A percentile compares a stretch with the other conserved stretches of the same genome.
Evolutionary conservation across 352 stramenopile genomes (phyloP).

Genomic region (Phytophthora syringae): DNA sequence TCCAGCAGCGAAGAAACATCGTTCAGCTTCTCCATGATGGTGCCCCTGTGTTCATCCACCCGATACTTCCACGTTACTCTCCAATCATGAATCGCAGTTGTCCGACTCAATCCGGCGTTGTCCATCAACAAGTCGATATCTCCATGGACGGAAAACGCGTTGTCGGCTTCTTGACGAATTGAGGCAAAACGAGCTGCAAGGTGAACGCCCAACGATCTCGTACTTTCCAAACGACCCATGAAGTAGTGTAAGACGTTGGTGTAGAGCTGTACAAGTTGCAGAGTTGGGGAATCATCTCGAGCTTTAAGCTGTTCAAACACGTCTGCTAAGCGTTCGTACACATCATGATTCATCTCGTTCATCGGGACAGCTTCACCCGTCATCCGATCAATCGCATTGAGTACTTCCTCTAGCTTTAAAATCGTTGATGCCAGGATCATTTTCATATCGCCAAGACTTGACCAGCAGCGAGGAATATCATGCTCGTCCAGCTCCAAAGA

Average conservation of each 20-base stretch:
- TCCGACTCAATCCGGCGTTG: neutral
- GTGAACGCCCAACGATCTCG: neutral
- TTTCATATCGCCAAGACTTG: neutral
- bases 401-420: too few species aligned
- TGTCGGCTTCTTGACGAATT: constrained; percentile 10
- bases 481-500: neutral
- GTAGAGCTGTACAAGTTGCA: neutral
- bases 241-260: too few species aligned
- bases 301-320: constrained; percentile 12
- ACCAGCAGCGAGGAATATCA: neutral
- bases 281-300: neutral
- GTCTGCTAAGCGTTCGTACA: constrained; percentile 12
- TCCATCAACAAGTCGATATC: constrained; percentile 11
- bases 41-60: constrained; percentile 1
- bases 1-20: constrained; percentile 2
- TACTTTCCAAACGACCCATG: neutral
- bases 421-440: too few species aligned
- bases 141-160: constrained; percentile 9
- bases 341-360: constrained; percentile 9
- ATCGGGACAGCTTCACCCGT: too few species aligned
- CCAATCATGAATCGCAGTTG: constrained; percentile 1
- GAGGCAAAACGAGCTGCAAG: constrained; percentile 8
- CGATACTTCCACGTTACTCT: constrained; percentile 9
- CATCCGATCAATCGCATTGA: too few species aligned
- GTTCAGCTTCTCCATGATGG: constrained; percentile 10